Base-by-base conservation (phyloP, 2,329 filamentous ascomycete genomes). In the Seiridium unicorne region DNA sequence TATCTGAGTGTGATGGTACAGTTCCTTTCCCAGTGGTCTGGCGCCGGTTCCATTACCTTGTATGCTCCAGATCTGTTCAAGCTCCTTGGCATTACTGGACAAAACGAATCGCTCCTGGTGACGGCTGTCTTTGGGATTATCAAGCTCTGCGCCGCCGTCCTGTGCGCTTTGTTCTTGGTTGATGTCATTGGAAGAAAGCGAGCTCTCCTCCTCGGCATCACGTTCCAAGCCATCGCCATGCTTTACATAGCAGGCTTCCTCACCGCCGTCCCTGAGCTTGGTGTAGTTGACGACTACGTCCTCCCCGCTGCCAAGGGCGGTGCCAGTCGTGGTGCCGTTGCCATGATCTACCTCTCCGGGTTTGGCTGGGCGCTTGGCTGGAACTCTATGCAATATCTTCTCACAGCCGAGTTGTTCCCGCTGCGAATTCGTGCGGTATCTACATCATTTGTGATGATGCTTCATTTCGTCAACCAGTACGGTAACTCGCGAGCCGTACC, bases 391-490 rank as follows among this genome's bases (percentile, higher is more conserved):
- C 90, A 92, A 74, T 93, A 93, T 70, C 81, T 93, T 3, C 83
- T 93, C 59, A 92, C 89, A 11, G 88, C 89, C 1, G 90, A 93
- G 70, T 81, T 93, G 62, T 93, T 91, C 77, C 89, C 90, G 1
- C 81, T 93, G 8, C 84, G 89, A 3, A 86, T 93, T 55, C 85
- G 90, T 59, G 89, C 89, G 3, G 75, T 92, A 8, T 85, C 87
- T 26, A 89, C 88, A 0, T 89, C 86, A 0, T 81, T 90, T 69
- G 86, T 88, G 51, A 93, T 93, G 90, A 90, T 86, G 0, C 82
- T 92, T 61, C 90, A 93, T 73, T 93, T 93, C 69, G 87, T 84
- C 61, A 91, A 91, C 73, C 89, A 92, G 73, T 93, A 91, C 70
- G 90, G 89, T 34, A 92, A 91, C 76, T 83, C 86, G 1, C 87